Percentiles rank a stretch among this genome's conserved stretches.
Evolutionary conservation across 345 rosid genomes (phyloP).

Genomic region (Zanthoxylum bungeanum): DNA sequence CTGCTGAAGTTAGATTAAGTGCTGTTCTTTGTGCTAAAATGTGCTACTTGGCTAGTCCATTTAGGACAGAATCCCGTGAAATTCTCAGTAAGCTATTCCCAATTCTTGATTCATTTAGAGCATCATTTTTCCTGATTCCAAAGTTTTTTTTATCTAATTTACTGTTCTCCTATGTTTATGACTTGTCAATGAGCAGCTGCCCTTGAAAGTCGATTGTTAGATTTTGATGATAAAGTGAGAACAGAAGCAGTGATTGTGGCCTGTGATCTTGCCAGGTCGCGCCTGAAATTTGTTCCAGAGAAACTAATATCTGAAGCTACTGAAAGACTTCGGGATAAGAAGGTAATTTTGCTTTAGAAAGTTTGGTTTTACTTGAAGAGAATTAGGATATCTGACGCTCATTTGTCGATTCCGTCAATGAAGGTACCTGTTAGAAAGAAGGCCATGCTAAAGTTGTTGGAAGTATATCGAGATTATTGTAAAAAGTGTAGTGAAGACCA

Average conservation of each 20-base stretch:
- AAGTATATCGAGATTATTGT: constrained; percentile 81
- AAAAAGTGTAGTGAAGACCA: constrained; percentile 62
- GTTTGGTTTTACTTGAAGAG: constrained; percentile 2
- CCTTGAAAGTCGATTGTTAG: constrained; percentile 74
- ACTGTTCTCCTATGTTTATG: constrained; percentile 16
- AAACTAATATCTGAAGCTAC: constrained; percentile 55
- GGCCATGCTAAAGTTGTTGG: constrained; percentile 72
- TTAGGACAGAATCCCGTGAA: constrained; percentile 51
- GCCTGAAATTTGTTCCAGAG: constrained; percentile 47
- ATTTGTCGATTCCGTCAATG: constrained; percentile 24
- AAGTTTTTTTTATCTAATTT: constrained; percentile 11
- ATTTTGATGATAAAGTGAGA: constrained; percentile 85
- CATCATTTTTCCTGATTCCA: constrained; percentile 21
- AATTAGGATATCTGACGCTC: constrained; percentile 8
- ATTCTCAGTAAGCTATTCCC: constrained; percentile 53
- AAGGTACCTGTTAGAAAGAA: constrained; percentile 86
- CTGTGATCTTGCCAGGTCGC: constrained; percentile 70
- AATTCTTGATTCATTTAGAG: constrained; percentile 10
- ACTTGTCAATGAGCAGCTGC: constrained; percentile 52
- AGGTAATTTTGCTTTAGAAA: constrained; percentile 38
- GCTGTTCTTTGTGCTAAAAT: constrained; percentile 66
- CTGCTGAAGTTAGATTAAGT: constrained; percentile 80
- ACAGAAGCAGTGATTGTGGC: constrained; percentile 64
- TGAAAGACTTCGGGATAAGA: constrained; percentile 95
- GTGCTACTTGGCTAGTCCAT: constrained; percentile 61